Evolutionary conservation across 495 filamentous ascomycete species (phyloP).

Genomic region (Pseudoneurospora amorphoporcata): DNA sequence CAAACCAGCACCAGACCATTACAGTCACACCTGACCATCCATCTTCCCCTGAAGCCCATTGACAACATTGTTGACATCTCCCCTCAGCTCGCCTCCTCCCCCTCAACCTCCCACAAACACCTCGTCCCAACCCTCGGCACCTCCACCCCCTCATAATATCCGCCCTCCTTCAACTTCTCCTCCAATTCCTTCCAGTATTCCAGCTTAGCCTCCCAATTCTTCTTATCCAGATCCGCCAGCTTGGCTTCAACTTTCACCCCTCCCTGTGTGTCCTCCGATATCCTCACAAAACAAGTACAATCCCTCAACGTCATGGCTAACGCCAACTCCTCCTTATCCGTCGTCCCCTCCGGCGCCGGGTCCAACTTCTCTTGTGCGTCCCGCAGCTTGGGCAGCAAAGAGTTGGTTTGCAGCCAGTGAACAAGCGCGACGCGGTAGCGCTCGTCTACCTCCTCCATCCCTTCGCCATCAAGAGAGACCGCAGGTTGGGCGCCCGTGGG

Average conservation of each 20-base stretch:
- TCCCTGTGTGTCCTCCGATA: slow-evolving; percentile 28
- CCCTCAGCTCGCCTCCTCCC: background rate
- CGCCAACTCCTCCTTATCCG: slow-evolving; percentile 26
- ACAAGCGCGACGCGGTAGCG: slow-evolving; percentile 3
- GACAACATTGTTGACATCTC: background rate
- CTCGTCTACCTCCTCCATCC: background rate
- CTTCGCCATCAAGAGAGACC: background rate
- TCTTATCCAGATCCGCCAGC: slow-evolving; percentile 81
- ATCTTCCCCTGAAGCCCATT: background rate
- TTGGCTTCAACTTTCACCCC: slow-evolving; percentile 49
- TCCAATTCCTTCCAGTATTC: slow-evolving; percentile 65
- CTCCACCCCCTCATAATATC: slow-evolving; percentile 61
- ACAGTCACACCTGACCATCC: background rate
- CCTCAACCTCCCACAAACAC: slow-evolving; percentile 12
- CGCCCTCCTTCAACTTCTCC: slow-evolving; percentile 48
- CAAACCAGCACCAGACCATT: background rate
- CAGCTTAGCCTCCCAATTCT: slow-evolving; percentile 60
- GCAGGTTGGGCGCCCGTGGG: background rate
- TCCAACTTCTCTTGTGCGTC: slow-evolving; percentile 29
- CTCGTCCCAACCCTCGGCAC: slow-evolving; percentile 12
- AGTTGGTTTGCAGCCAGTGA: slow-evolving; percentile 19
- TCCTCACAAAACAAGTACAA: slow-evolving; percentile 71
- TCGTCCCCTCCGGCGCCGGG: slow-evolving; percentile 34
- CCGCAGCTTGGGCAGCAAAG: slow-evolving; percentile 35
- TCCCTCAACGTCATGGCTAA: slow-evolving; percentile 83